A percentile compares a stretch with the other conserved stretches of the same genome.
Evolutionary conservation across 73 alveolate genomes (phyloP).

Genomic region (Symbiodinium natans): DNA sequence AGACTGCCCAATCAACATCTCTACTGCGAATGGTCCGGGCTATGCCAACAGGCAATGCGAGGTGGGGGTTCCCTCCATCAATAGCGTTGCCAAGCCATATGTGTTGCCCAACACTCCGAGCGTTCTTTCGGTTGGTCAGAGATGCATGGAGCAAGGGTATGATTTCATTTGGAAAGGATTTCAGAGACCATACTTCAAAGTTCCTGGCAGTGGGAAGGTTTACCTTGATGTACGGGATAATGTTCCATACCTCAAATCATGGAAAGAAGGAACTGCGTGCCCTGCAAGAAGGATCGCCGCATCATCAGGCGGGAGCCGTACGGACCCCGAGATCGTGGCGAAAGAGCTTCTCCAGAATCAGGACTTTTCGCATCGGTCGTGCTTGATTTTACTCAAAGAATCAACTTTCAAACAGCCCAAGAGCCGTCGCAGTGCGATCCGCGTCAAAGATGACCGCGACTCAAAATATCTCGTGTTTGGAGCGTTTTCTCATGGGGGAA

Average conservation of each 20-base stretch:
- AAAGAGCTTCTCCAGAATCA: background rate
- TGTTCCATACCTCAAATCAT: background rate
- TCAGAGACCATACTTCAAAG: background rate
- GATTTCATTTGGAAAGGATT: background rate
- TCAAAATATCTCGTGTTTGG: background rate
- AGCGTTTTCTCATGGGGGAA: background rate
- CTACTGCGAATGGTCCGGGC: background rate
- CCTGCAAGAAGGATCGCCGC: background rate
- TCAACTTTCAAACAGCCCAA: too few species aligned
- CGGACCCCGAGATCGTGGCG: background rate
- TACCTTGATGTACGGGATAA: background rate
- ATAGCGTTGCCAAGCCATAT: background rate
- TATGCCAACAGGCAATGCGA: background rate
- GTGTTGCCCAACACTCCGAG: background rate
- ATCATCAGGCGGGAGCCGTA: background rate
- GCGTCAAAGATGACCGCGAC: background rate
- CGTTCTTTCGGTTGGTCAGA: background rate
- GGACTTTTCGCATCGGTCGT: background rate
- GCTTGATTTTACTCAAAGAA: background rate
- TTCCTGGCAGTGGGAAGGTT: background rate
- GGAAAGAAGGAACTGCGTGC: background rate
- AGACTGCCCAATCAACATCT: background rate
- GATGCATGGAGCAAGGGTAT: background rate
- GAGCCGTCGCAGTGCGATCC: background rate
- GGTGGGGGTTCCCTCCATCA: background rate